These are phyloP conservation scores for Leccinum truebloodii DNA, from an alignment of 768 basidiomycete species.

Conservation along the genomic window DNA sequence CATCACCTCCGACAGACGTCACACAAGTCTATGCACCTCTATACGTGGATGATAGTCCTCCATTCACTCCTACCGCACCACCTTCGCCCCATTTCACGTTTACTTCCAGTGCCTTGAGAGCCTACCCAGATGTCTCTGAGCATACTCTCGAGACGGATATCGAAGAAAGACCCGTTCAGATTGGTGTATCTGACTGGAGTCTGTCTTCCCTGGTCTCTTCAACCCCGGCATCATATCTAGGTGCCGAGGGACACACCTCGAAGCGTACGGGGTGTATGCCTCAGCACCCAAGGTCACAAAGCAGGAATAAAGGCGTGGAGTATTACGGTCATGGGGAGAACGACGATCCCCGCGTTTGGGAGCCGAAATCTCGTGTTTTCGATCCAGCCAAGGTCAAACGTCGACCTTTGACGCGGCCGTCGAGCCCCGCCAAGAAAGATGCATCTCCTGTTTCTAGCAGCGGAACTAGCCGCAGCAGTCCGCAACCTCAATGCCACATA, in stretches of 20 bases:
- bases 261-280: constrained; percentile 6
- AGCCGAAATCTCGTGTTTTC: constrained; percentile 25
- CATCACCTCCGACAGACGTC: constrained; percentile 30
- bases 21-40: constrained; percentile 22
- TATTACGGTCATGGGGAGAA: constrained; percentile 17
- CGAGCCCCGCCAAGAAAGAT: constrained; percentile 23
- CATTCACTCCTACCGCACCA: constrained; percentile 6
- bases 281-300: constrained; percentile 8
- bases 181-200: constrained; percentile 11
- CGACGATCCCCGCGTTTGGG: constrained; percentile 31
- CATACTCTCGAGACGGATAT: background rate
- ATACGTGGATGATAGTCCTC: constrained; percentile 16
- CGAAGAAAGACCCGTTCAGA: constrained; percentile 1
- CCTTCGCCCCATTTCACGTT: constrained; percentile 20
- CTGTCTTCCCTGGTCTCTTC: constrained; percentile 5
- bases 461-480: background rate
- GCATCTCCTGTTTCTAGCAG: background rate
- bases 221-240: constrained; percentile 2
- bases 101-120: constrained; percentile 21
- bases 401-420: constrained; percentile 21
- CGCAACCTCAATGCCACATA: background rate
- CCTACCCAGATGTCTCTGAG: constrained; percentile 9
- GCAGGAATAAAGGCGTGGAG: constrained; percentile 18
- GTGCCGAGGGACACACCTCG: constrained; percentile 15
- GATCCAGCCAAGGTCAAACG: constrained; percentile 30